A percentile compares a stretch with the other conserved stretches of the same genome.
phyloP scores from a whole-genome alignment of 1,284 basidiomycete genomes.

The Cutaneotrichosporon cyanovorans region DNA sequence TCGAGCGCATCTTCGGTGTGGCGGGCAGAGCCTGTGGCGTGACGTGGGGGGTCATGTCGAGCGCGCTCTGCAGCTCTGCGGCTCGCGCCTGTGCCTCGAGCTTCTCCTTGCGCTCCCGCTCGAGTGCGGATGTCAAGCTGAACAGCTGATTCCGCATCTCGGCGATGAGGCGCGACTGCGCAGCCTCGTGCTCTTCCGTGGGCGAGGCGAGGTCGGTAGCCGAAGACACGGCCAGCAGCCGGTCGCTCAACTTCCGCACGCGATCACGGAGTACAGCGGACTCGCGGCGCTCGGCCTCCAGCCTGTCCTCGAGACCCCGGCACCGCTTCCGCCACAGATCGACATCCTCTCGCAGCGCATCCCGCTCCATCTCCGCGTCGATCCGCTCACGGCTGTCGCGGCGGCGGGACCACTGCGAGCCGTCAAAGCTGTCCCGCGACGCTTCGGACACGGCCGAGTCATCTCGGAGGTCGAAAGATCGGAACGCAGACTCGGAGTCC shows the following conservation, averaged over 20 bases:
- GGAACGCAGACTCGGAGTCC: conserved; percentile 6
- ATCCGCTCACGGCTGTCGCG: conserved; percentile 20
- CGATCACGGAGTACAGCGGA: conserved; percentile 27
- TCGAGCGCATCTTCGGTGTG: conserved; percentile 13
- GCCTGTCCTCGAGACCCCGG: conserved; percentile 28
- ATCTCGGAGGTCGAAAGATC: conserved; percentile 3
- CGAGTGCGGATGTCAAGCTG: conserved; percentile 26
- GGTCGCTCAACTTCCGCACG: conserved; percentile 34
- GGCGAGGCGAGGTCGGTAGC: conserved; percentile 4
- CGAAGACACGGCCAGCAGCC: conserved; percentile 27
- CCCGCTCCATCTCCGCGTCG: conserved; percentile 40
- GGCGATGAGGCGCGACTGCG: conserved; percentile 24
- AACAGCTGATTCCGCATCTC: conserved; percentile 40
- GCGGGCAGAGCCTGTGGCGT: conserved; percentile 7
- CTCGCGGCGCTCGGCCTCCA: conserved; percentile 34
- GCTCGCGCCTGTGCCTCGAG: conserved; percentile 15
- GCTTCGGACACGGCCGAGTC: conserved; percentile 14
- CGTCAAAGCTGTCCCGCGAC: conserved; percentile 18
- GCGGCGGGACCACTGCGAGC: neutral
- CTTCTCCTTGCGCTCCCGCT: conserved; percentile 33
- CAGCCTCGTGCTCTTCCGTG: conserved; percentile 11
- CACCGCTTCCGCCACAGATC: conserved; percentile 37
- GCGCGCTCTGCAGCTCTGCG: conserved; percentile 16
- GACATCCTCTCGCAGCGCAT: conserved; percentile 37
- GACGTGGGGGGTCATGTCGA: conserved; percentile 13